Conservation (phyloP, 148 eudicot species). For the Silene latifolia region DNA sequence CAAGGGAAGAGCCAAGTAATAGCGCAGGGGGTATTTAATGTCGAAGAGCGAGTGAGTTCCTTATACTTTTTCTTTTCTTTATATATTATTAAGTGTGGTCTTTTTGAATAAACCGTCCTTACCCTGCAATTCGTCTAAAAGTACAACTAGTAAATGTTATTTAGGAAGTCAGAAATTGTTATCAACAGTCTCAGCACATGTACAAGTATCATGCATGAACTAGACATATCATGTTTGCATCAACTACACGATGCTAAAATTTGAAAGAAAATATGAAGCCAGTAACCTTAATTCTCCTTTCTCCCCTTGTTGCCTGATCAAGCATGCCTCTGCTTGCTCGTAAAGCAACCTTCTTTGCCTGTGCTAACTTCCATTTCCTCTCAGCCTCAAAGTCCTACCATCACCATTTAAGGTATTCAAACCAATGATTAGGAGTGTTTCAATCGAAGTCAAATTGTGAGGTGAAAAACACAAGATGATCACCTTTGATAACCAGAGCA, state of each 20-base stretch:
- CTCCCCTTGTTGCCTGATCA: conserved; percentile 94
- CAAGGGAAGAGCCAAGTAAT: neutral
- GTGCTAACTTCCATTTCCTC: conserved; percentile 94
- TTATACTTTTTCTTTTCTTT: no score
- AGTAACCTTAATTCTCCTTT: conserved; percentile 76
- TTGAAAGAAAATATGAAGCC: conserved; percentile 4
- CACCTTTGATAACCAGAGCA: conserved; percentile 99
- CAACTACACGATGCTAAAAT: neutral
- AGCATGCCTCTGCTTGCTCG: conserved; percentile 96
- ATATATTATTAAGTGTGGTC: neutral
- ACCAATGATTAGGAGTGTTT: conserved; percentile 3
- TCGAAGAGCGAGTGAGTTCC: neutral
- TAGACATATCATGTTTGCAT: neutral
- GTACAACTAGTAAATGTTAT: neutral
- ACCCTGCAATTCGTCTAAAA: neutral
- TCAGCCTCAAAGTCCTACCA: conserved; percentile 96
- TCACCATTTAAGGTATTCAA: conserved; percentile 17
- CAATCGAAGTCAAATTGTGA: neutral
- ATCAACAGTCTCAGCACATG: neutral
- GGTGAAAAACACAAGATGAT: conserved; percentile 6
- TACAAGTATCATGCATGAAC: no score
- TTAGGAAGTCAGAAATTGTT: neutral
- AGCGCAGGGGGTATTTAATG: neutral
- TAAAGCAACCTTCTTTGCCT: conserved; percentile 91
- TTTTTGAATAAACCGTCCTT: no score